Conservation (phyloP, 306 rosid genomes). For the Arachis hypogaea region DNA sequence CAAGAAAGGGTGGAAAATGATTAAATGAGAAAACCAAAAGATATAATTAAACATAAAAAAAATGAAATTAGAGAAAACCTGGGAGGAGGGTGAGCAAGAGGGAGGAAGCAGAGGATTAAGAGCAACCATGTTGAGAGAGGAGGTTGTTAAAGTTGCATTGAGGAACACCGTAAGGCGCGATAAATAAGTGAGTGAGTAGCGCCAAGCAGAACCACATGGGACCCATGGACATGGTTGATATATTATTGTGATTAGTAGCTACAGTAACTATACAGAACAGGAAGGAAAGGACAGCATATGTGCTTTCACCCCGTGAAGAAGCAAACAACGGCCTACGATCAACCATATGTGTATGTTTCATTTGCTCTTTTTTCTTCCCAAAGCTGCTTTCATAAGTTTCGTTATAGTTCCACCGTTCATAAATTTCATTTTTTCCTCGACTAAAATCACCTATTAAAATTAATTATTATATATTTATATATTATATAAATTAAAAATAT, state of each 20-base stretch:
- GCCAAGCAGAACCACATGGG: slow-evolving; percentile 14
- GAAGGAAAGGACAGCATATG: slow-evolving; percentile 38
- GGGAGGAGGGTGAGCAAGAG: slow-evolving; percentile 12
- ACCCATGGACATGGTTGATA: slow-evolving; percentile 31
- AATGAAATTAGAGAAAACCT: slow-evolving; percentile 20
- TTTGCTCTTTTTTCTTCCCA: no score
- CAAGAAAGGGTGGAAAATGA: slow-evolving; percentile 1
- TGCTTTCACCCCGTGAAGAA: slow-evolving; percentile 46
- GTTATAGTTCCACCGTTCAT: background rate
- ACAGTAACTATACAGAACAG: background rate
- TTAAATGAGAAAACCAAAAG: background rate
- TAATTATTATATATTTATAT: no score
- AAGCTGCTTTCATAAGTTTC: no score
- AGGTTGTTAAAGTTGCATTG: no score
- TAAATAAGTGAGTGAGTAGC: background rate
- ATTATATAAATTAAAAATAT: no score
- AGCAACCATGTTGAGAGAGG: slow-evolving; percentile 37
- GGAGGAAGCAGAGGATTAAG: slow-evolving; percentile 39
- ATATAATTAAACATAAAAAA: background rate
- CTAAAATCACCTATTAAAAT: no score
- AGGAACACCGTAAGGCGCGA: no score
- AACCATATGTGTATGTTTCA: slow-evolving; percentile 23
- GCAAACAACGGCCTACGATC: slow-evolving; percentile 33
- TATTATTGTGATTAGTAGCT: background rate
- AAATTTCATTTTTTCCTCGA: background rate